Evolutionary conservation across 2,329 filamentous ascomycete species (phyloP).

Genomic region (Alternaria sp.): DNA sequence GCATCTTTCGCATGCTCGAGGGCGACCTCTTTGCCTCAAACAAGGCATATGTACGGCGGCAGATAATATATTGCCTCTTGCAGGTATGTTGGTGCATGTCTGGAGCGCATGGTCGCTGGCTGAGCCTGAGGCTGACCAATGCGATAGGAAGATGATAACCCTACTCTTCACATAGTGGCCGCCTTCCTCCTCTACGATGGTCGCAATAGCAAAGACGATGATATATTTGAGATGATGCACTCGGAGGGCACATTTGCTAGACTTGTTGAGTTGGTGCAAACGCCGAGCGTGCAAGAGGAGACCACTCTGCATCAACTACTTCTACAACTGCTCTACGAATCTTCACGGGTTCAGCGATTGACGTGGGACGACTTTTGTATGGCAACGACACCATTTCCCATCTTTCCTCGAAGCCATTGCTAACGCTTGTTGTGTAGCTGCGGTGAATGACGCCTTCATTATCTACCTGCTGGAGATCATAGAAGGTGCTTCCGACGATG

Average conservation of each 20-base stretch:
- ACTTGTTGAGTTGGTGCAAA: constrained; percentile 81
- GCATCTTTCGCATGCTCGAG: constrained; percentile 79
- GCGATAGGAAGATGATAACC: constrained; percentile 81
- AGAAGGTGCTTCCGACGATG: constrained; percentile 86
- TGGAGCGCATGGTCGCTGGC: constrained; percentile 4
- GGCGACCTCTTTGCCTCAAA: constrained; percentile 78
- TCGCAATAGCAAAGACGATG: constrained; percentile 76
- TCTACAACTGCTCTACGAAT: constrained; percentile 92
- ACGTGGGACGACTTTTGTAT: constrained; percentile 78
- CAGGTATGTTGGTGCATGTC: constrained; percentile 58
- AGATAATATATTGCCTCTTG: constrained; percentile 90
- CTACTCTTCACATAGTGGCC: constrained; percentile 81
- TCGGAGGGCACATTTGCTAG: constrained; percentile 83
- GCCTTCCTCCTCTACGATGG: constrained; percentile 90
- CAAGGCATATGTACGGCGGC: constrained; percentile 86
- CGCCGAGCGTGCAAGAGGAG: constrained; percentile 68
- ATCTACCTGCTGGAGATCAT: constrained; percentile 85
- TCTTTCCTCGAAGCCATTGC: neutral
- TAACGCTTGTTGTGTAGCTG: constrained; percentile 51
- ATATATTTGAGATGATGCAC: constrained; percentile 87
- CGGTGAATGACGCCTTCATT: constrained; percentile 80
- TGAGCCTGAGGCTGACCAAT: constrained; percentile 22
- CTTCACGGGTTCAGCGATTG: constrained; percentile 89
- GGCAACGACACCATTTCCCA: constrained; percentile 42
- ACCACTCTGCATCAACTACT: constrained; percentile 79